Evolutionary conservation across 2,329 filamentous ascomycete species (phyloP), one percentile per base, ranked within the genome.

Genomic region (Periconia macrospinosa): DNA sequence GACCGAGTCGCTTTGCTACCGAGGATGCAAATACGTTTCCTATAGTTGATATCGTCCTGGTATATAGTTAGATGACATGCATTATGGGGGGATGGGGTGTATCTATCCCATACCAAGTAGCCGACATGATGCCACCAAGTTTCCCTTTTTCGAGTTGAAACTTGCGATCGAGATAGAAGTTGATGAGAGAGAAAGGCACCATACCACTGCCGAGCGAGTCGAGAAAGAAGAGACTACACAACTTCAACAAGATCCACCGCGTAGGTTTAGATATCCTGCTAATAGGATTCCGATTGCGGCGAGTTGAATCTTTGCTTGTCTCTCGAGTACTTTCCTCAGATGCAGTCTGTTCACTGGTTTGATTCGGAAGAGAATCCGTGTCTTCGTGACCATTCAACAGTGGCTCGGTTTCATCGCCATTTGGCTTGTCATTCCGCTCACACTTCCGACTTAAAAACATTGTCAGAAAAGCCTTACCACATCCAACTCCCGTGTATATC

Each of bases 161-260:
- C 56, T 84, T 85, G 44, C 80, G 78, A 61, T 86, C 80, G 68
- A 81, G 83, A 66, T 83, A 85, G 52, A 80, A 84, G 58, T 84
- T 80, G 30, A 76, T 61, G 9, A 71, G 51, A 10, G 73, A 72
- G 61, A 72, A 74, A 15, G 72, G 83, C 3, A 86, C 86, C 68
- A 92, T 81, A 1, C 89, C 89, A 1, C 85, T 87, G 1, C 87
- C 88, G 52, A 91, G 82, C 0, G 85, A 83, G 68, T 92, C 89
- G 6, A 91, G 65, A 1, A 81, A 81, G 61, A 91, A 88, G 1
- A 93, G 75, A 8, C 88, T 71, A 65, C 86, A 88, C 0, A 93
- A 77, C 47, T 85, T 83, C 48, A 82, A 68, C 6, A 89, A 76
- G 30, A 86, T 78, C 0, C 74, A 63, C 7, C 80, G 74, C 35